A percentile compares a stretch with the other conserved stretches of the same genome.
phyloP scores from a whole-genome alignment of 2,329 filamentous ascomycete genomes.

The Aspergillus alliaceus region DNA sequence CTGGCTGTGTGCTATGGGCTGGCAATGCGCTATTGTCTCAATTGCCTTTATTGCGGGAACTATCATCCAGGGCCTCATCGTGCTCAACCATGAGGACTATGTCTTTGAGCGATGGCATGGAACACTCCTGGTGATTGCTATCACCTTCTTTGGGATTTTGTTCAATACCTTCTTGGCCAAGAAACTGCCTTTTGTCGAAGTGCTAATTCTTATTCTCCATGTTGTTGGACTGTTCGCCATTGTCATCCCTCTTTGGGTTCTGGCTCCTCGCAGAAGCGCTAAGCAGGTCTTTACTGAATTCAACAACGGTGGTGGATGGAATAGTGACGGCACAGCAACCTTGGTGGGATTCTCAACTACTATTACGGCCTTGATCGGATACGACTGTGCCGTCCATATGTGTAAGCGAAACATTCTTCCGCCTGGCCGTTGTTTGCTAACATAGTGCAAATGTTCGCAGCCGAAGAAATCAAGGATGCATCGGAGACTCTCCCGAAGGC shows the following conservation, averaged over 20 bases:
- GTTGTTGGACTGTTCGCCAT: slow-evolving; percentile 45
- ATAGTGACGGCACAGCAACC: slow-evolving; percentile 34
- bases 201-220: slow-evolving; percentile 43
- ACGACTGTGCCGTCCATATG: slow-evolving; percentile 47
- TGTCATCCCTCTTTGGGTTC: slow-evolving; percentile 44
- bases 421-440: too few relatives aligned
- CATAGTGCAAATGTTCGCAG: neutral
- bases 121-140: slow-evolving; percentile 45
- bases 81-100: slow-evolving; percentile 45
- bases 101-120: slow-evolving; percentile 44
- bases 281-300: slow-evolving; percentile 44
- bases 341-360: slow-evolving; percentile 43
- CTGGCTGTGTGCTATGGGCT: slow-evolving; percentile 46
- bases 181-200: slow-evolving; percentile 41
- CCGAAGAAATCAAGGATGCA: slow-evolving; percentile 43
- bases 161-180: slow-evolving; percentile 45
- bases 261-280: slow-evolving; percentile 39
- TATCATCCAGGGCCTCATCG: slow-evolving; percentile 47
- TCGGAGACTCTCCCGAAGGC: slow-evolving; percentile 35
- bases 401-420: slow-evolving; percentile 28
- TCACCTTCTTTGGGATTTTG: slow-evolving; percentile 39
- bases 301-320: slow-evolving; percentile 44
- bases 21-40: slow-evolving; percentile 47
- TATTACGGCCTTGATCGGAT: slow-evolving; percentile 43
- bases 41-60: slow-evolving; percentile 47